Evolutionary conservation across 768 basidiomycete genomes (phyloP).

Genomic region (Cyathus striatus): DNA sequence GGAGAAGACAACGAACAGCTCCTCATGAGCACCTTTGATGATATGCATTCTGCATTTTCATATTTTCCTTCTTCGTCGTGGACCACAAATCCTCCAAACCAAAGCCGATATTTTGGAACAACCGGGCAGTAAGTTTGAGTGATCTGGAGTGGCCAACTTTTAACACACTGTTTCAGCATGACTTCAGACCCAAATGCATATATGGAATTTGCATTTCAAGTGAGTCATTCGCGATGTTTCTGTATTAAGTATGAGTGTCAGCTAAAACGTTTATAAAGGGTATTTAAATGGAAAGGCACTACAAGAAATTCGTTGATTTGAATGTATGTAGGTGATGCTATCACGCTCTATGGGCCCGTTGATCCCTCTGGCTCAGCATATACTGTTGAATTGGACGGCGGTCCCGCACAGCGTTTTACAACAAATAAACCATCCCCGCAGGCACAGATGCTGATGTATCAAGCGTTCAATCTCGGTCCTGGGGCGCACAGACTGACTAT

Average conservation of each 20-base stretch:
- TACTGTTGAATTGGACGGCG: constrained; percentile 27
- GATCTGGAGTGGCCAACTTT: too few relatives aligned
- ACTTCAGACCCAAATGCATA: constrained; percentile 25
- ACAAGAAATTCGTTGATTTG: constrained; percentile 4
- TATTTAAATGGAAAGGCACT: not conserved
- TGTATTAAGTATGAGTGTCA: not conserved
- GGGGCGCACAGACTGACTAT: constrained; percentile 6
- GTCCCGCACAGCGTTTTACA: constrained; percentile 10
- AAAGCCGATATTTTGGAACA: constrained; percentile 34
- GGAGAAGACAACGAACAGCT: constrained; percentile 13
- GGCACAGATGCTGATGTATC: constrained; percentile 20
- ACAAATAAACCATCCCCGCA: constrained; percentile 16
- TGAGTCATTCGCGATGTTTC: constrained; percentile 11
- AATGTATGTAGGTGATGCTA: constrained; percentile 28
- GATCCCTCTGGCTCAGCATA: constrained; percentile 28
- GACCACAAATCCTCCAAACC: constrained; percentile 21
- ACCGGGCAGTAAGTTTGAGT: constrained; percentile 32
- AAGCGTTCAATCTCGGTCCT: constrained; percentile 15
- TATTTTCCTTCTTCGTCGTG: constrained; percentile 28
- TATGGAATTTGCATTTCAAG: constrained; percentile 32
- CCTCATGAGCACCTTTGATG: constrained; percentile 18
- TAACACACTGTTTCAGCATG: too few relatives aligned
- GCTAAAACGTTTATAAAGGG: constrained; percentile 8
- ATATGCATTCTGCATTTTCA: constrained; percentile 29
- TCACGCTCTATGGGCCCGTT: constrained; percentile 40